Conservation (phyloP, 2,329 filamentous ascomycete genomes). For the Cladosporium sp. region DNA sequence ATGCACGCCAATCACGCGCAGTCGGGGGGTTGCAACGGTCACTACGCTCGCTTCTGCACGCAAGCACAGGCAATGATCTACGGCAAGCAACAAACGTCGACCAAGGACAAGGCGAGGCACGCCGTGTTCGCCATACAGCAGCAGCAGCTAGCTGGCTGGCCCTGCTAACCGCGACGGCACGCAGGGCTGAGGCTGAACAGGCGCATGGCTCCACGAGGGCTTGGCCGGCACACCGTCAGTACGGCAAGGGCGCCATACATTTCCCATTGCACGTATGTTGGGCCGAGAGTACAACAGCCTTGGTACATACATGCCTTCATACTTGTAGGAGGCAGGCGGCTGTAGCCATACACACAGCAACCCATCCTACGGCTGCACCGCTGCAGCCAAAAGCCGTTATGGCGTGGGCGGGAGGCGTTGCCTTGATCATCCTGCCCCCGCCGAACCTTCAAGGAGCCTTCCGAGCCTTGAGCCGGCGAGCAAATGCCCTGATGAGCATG, state of each 20-base stretch:
- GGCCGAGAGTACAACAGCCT: not conserved
- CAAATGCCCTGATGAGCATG: not conserved
- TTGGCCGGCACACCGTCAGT: slow-evolving; percentile 1
- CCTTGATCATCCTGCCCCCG: slow-evolving; percentile 11
- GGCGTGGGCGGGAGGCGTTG: slow-evolving; percentile 7
- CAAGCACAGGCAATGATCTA: slow-evolving; percentile 3
- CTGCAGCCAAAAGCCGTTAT: slow-evolving; percentile 8
- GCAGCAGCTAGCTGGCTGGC: not conserved
- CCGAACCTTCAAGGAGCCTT: too few relatives aligned
- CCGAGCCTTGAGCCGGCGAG: too few relatives aligned
- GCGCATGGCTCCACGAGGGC: slow-evolving; percentile 11
- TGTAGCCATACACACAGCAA: too few relatives aligned
- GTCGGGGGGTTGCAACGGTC: not conserved
- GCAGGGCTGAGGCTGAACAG: slow-evolving; percentile 13
- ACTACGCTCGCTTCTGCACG: slow-evolving; percentile 11
- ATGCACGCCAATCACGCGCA: too few relatives aligned
- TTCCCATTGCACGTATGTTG: not conserved
- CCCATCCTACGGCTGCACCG: not conserved
- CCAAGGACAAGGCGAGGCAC: not conserved
- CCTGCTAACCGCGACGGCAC: slow-evolving; percentile 1
- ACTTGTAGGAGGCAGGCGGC: too few relatives aligned
- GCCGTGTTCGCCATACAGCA: too few relatives aligned
- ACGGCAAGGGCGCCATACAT: not conserved
- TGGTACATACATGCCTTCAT: too few relatives aligned
- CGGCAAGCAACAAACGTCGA: not conserved